Evolutionary conservation across 768 basidiomycete genomes (phyloP), one percentile per base, ranked within the genome.

Genomic region (Boletus reticuloceps): DNA sequence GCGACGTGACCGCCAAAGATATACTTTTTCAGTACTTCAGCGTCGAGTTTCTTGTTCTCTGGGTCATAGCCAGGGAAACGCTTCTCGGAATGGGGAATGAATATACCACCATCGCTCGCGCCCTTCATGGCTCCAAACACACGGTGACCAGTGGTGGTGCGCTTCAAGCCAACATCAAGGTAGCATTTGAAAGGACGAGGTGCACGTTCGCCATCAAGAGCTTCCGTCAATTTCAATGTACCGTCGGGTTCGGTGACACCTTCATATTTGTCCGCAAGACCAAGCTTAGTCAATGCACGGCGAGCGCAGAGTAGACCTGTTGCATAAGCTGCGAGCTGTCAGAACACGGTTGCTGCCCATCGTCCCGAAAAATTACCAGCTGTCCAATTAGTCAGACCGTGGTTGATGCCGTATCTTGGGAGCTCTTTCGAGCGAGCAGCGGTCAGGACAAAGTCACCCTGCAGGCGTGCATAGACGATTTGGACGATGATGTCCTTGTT

Each of bases 111-210:
- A 68, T 99, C 97, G 49, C 86, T 89, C 16, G 97, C 97, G 70
- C 97, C 97, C 81, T 99, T 98, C 83, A 98, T 84, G 56, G 96
- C 97, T 75, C 93, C 97, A 69, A 99, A 99, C 43, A 99, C 84
- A 72, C 97, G 94, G 60, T 91, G 88, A 68, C 97, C 97, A 47
- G 97, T 98, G 51, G 96, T 95, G 42, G 97, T 99, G 67, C 95
- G 92, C 77, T 87, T 94, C 68, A 99, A 83, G 76, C 97, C 97
- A 73, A 97, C 96, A 72, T 98, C 97, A 67, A 99, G 93, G 82
- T 90, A 99, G 69, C 83, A 85, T 77, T 98, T 99, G 86, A 99
- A 99, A n/a, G 97, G 97, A 54, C 95, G 85, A 45, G 96, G 95
- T 47, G 91, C 92, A 67, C 94, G 94, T 54, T 98, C 94, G 12